Base-by-base conservation (phyloP, 1,284 basidiomycete species). In the Tylopilus sp. region DNA sequence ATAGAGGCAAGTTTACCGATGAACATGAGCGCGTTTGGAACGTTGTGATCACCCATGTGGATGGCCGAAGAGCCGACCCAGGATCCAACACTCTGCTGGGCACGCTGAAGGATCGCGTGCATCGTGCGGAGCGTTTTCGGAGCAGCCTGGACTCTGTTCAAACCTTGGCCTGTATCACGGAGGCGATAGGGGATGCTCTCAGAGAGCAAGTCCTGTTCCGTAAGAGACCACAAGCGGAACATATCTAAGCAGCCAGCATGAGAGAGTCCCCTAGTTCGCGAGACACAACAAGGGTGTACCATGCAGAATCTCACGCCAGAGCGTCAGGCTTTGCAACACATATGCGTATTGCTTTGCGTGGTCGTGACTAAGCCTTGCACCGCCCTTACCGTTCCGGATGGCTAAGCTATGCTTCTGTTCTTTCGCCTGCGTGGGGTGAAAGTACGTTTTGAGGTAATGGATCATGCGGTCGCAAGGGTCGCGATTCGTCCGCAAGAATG, bases 401-500 rank as follows among this genome's bases (percentile, higher is more conserved):
- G 87, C 83, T 45, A 90, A 72, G 55, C 79, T 88, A 41, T 68
- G 67, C 58, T 85, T 84, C 41, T 70, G 53, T 46, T 84, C 79
- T 59, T 79, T 79, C 9, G 79, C 71, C 45, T 83, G 76, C 1
- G 81, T 82, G 9, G 89, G 76, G 55, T 89, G 78, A 75, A 90
- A 91, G 61, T 84, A 75, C 51, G 83, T 71, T 63, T 86, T 88
- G 55, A 91, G 69, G 58, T 83, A 86, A 5, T 58, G 64, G 50
- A 91, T 89, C 85, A 90, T 86, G 50, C 76, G 74, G 51, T 91
- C 88, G 66, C 88, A 91, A 42, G 88, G 88, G 62, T 91, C 88
- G 34, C 88, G 84, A 59, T 91, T 91, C 44, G 77, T 78, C 19
- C 88, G 78, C 54, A 91, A 67, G 74, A 91, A 91, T 8, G 89